Conservation (phyloP, 192 early-diverging fungal species). For the Coemansia nantahalensis region DNA sequence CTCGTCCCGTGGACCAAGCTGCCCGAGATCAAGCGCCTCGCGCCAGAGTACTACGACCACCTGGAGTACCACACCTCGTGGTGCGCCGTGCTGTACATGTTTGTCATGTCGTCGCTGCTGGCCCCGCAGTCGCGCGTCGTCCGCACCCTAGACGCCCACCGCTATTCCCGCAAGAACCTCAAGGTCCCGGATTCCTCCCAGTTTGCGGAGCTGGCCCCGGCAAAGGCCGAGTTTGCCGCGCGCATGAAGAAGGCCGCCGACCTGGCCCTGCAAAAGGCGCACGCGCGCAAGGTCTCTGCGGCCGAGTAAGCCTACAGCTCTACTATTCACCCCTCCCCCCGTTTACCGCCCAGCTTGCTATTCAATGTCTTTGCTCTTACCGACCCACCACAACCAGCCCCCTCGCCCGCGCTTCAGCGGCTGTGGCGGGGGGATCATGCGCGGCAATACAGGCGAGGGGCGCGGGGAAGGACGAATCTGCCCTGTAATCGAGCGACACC, state of each 20-base stretch:
- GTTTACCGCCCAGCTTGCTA: too few species aligned
- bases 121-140: constrained; percentile 83
- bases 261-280: constrained; percentile 45
- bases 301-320: too few species aligned
- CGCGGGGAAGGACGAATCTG: too few species aligned
- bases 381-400: too few species aligned
- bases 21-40: constrained; percentile 73
- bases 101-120: constrained; percentile 68
- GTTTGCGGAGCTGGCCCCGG: constrained; percentile 19
- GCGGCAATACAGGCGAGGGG: too few species aligned
- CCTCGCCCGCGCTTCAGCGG: too few species aligned
- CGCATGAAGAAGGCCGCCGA: constrained; percentile 44
- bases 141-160: constrained; percentile 68
- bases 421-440: too few species aligned
- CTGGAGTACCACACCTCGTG: constrained; percentile 84
- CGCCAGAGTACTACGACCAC: constrained; percentile 88
- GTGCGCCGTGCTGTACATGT: constrained; percentile 79
- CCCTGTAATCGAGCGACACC: too few species aligned
- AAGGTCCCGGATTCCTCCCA: constrained; percentile 31
- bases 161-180: constrained; percentile 68
- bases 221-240: constrained; percentile 33
- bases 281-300: constrained; percentile 25
- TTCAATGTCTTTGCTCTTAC: too few species aligned
- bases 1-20: constrained; percentile 85
- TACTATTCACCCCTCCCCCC: not conserved